These are phyloP conservation scores for Pseudisothecium myosuroides DNA, from an alignment of 225 moss, liverwort and hornwort species.

Conservation along the genomic window DNA sequence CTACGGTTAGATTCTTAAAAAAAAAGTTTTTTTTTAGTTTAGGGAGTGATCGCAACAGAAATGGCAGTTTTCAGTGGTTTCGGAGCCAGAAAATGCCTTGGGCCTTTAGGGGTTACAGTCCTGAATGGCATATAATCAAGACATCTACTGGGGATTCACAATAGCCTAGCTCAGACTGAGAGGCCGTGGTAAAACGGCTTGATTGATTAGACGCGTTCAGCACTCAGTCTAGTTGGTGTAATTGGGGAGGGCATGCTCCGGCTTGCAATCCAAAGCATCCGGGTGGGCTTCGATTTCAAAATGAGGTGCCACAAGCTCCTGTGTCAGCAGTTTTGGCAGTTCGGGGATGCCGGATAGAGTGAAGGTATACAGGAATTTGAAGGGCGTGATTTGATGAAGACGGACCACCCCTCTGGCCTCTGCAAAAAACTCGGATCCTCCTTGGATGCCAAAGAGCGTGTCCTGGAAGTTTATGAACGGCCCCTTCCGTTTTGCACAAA, in stretches of 20 bases:
- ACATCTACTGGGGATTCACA: neutral
- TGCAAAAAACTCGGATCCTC: conserved; percentile 25
- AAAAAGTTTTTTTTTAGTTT: too few species aligned
- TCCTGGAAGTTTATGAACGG: conserved; percentile 43
- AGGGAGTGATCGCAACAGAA: too few species aligned
- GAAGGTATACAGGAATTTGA: conserved; percentile 52
- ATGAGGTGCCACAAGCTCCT: neutral
- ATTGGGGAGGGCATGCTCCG: conserved; percentile 21
- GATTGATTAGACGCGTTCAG: neutral
- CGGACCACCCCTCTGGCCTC: conserved; percentile 40
- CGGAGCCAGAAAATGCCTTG: too few species aligned
- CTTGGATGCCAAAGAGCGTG: conserved; percentile 29
- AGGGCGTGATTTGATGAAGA: conserved; percentile 28
- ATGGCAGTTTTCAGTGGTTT: too few species aligned
- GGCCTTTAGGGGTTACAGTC: too few species aligned
- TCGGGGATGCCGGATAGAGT: conserved; percentile 33
- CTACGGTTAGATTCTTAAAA: too few species aligned
- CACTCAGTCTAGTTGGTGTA: neutral
- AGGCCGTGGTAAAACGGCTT: neutral
- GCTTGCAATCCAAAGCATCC: conserved; percentile 23
- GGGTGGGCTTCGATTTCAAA: conserved; percentile 13
- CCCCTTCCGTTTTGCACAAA: conserved; percentile 16
- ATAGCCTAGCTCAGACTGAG: too few species aligned
- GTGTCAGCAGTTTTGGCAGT: conserved; percentile 11
- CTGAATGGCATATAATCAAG: neutral